Conservation (phyloP, 257 asterid genomes). For the Penstemon davidsonii region DNA sequence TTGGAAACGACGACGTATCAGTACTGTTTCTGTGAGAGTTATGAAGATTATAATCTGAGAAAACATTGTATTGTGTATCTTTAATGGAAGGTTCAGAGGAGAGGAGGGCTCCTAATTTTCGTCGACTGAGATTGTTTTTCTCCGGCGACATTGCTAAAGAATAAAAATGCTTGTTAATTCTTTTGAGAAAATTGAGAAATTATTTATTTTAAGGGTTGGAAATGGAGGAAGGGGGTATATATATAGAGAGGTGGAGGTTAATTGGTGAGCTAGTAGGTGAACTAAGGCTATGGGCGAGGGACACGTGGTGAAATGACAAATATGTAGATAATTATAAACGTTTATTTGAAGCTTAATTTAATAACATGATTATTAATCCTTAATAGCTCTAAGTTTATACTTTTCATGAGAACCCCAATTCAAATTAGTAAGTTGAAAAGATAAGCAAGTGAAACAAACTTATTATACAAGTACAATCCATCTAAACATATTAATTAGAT, state of each 20-base stretch:
- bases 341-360: too few relatives aligned
- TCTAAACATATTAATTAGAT: too few relatives aligned
- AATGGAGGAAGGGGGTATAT: constrained; percentile 29
- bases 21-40: neutral
- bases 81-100: constrained; percentile 34
- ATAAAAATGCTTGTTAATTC: constrained; percentile 15
- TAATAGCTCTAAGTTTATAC: too few relatives aligned
- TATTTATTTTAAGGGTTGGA: constrained; percentile 8
- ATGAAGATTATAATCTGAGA: neutral
- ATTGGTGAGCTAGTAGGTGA: constrained; percentile 26
- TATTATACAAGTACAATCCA: too few relatives aligned
- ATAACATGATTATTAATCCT: too few relatives aligned
- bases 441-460: too few relatives aligned
- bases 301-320: constrained; percentile 52
- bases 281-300: constrained; percentile 1
- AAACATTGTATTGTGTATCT: constrained; percentile 25
- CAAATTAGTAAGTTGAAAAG: too few relatives aligned
- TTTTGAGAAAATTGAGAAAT: neutral
- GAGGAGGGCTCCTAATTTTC: constrained; percentile 46
- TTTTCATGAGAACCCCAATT: too few relatives aligned
- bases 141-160: constrained; percentile 29
- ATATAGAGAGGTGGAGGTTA: constrained; percentile 4
- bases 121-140: constrained; percentile 36
- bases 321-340: too few relatives aligned
- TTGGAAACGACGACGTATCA: constrained; percentile 32